Evolutionary conservation across 2,329 filamentous ascomycete species (phyloP), one percentile per base, ranked within the genome.

Genomic region (Xylariaceae sp.): DNA sequence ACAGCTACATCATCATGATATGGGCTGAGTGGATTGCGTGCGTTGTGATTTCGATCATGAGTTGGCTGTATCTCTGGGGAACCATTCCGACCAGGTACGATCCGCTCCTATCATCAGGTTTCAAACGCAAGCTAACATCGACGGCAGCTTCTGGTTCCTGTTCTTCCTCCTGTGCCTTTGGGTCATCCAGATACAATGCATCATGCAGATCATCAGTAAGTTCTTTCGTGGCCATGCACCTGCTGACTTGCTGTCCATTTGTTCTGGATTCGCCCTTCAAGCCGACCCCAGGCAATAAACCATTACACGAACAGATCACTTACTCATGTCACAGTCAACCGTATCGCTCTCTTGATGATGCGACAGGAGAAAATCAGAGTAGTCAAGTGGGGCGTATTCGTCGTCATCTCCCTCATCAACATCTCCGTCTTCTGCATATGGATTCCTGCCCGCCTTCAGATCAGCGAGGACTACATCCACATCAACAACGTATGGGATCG

Each of bases 201-300:
- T 76, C 0, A 67, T 75, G 24, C 72, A 76, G 41, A 77, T 77
- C 30, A 76, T 78, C 46, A 67, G 76, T 45, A 78, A 78, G 45
- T 68, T 74, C 9, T 9, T 68, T 75, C 3, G 62, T 65, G 0
- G 57, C 78, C 0, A 60, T 78, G 6, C 61, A 72, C 19, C 60
- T 65, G 0, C 56, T 71, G 28, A 63, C 60, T 1, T 56, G 48
- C 0, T 64, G 61, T 9, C 63, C 65, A 1, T 34, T 56, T 47
- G 7, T 56, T 78, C 8, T 74, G 74, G 47, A 70, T 69, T 57
- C 51, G 60, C 1, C 65, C 71, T 3, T 64, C n/a, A n/a, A n/a
- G n/a, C n/a, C n/a, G n/a, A n/a, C n/a, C n/a, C n/a, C n/a, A n/a
- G n/a, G n/a, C n/a, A n/a, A n/a, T n/a, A n/a, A n/a, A n/a, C n/a